Conservation (phyloP, 768 basidiomycete species). For the Gelatoporia subvermispora region DNA sequence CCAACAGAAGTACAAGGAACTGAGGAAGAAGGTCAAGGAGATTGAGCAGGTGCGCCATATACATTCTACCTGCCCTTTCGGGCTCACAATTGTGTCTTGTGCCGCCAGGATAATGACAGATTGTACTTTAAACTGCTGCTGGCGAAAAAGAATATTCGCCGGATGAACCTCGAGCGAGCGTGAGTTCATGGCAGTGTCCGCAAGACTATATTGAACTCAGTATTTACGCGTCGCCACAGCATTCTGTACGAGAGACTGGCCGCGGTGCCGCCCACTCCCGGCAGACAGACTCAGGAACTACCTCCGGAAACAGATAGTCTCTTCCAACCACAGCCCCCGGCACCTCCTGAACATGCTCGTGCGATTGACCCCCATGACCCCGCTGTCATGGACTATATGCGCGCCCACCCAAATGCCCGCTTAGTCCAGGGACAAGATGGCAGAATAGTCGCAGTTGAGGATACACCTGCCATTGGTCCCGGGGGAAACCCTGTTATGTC, state of each 20-base stretch:
- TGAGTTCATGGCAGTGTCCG: conserved; percentile 38
- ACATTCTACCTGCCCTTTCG: conserved; percentile 3
- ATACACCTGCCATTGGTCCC: conserved; percentile 30
- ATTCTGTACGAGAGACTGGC: conserved; percentile 78
- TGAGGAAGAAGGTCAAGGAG: conserved; percentile 84
- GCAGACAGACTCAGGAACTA: conserved; percentile 21
- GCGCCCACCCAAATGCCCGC: conserved; percentile 43
- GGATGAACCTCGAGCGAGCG: conserved; percentile 87
- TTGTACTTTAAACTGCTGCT: conserved; percentile 75
- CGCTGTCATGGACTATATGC: conserved; percentile 44
- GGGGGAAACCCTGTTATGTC: conserved; percentile 9
- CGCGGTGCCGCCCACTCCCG: conserved; percentile 52
- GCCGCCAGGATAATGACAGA: conserved; percentile 80
- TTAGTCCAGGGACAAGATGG: conserved; percentile 43
- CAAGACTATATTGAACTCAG: conserved; percentile 14
- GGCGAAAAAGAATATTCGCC: conserved; percentile 77
- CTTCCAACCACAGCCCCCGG: conserved; percentile 20
- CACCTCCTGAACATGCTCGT: conserved; percentile 15
- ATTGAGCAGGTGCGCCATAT: conserved; percentile 64
- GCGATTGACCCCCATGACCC: conserved; percentile 41
- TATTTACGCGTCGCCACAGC: conserved; percentile 28
- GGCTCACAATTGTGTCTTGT: neutral
- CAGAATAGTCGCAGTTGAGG: conserved; percentile 44
- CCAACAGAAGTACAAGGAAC: conserved; percentile 81
- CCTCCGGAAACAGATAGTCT: conserved; percentile 21